Conservation (phyloP, 352 stramenopile species). For the Pythium scleroteichum region DNA sequence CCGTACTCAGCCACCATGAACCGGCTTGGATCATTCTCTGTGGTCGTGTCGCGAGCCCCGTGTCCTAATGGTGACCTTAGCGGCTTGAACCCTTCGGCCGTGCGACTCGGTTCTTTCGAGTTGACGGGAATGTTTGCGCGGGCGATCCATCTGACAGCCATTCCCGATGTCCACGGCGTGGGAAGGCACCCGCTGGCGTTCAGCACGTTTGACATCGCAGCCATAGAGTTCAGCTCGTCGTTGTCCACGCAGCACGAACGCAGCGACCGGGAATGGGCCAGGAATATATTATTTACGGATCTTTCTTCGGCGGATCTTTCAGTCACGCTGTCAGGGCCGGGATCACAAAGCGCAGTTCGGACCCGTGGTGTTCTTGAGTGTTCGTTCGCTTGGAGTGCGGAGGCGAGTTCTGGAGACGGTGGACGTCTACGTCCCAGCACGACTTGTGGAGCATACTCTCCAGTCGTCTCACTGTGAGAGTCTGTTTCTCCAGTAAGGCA, state of each 20-base stretch:
- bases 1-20: no score
- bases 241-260: no score
- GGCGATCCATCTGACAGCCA: not conserved
- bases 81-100: not conserved
- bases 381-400: not conserved
- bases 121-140: slow-evolving; percentile 1
- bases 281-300: no score
- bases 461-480: not conserved
- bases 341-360: no score
- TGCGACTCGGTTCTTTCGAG: not conserved
- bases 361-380: no score
- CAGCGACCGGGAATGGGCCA: no score
- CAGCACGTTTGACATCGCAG: no score
- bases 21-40: not conserved
- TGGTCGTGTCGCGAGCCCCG: not conserved
- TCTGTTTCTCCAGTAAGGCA: not conserved
- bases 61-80: no score
- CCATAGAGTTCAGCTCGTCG: no score
- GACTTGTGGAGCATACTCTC: not conserved
- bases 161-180: not conserved
- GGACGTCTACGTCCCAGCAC: not conserved
- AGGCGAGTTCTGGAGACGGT: not conserved
- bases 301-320: no score
- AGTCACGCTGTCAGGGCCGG: no score
- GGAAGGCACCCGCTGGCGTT: no score